Conservation (phyloP, 371 early-diverging fungal species). For the Blakeslea trispora region DNA sequence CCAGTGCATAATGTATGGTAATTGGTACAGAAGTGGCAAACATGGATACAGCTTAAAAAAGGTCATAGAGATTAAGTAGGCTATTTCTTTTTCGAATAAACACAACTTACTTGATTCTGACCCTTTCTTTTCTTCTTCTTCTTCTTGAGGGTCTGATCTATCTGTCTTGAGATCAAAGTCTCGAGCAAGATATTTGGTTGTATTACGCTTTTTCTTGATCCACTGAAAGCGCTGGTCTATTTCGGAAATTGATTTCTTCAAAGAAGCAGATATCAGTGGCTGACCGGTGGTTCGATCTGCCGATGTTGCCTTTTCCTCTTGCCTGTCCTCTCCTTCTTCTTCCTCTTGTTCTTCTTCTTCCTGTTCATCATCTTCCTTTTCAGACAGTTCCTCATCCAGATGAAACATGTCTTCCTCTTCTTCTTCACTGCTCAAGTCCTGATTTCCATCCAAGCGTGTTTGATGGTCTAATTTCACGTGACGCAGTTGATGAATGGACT, state of each 20-base stretch:
- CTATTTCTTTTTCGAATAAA: neutral
- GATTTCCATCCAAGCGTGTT: neutral
- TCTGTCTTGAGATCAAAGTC: constrained; percentile 25
- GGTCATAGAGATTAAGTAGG: no score
- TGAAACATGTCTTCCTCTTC: constrained; percentile 50
- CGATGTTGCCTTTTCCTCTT: neutral
- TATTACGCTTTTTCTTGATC: constrained; percentile 28
- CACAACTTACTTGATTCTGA: neutral
- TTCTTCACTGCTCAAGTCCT: constrained; percentile 5
- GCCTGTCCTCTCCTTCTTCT: neutral
- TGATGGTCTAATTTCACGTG: constrained; percentile 14
- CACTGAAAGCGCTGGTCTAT: constrained; percentile 21
- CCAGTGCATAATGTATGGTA: constrained; percentile 19
- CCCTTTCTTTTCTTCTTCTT: constrained; percentile 5
- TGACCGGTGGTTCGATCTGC: neutral
- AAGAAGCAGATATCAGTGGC: constrained; percentile 15
- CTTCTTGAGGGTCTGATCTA: neutral
- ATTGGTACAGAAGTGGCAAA: constrained; percentile 34
- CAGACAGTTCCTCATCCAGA: constrained; percentile 48
- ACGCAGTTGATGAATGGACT: constrained; percentile 19
- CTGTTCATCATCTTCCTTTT: constrained; percentile 7
- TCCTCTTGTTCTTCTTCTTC: neutral
- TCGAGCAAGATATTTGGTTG: constrained; percentile 19
- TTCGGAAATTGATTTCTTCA: constrained; percentile 19
- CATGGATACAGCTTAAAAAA: constrained; percentile 24